phyloP scores from a whole-genome alignment of 2,329 filamentous ascomycete species.

The Exophiala oligosperma region DNA sequence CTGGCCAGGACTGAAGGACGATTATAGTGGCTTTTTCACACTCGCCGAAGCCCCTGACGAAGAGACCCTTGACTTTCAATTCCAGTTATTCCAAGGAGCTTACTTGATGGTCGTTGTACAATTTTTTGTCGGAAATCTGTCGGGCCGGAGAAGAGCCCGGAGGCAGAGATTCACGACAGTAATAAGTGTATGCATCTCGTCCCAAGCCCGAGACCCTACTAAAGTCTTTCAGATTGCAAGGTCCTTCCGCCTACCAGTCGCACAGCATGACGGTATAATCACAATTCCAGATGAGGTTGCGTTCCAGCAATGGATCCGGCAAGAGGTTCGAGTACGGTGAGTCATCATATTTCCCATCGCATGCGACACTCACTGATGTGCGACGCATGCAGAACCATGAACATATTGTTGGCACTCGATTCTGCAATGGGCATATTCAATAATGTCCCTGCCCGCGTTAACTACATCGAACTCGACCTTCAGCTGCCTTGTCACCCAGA shows the following conservation, averaged over 20 bases:
- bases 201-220: not conserved
- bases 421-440: conserved; percentile 48
- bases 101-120: conserved; percentile 44
- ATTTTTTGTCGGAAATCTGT: conserved; percentile 45
- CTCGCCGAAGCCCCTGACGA: conserved; percentile 28
- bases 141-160: conserved; percentile 44
- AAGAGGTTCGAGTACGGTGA: conserved; percentile 45
- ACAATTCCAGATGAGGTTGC: conserved; percentile 34
- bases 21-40: conserved; percentile 43
- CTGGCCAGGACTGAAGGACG: conserved; percentile 31
- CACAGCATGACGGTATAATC: conserved; percentile 39
- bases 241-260: conserved; percentile 39
- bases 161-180: conserved; percentile 44
- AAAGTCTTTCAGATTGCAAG: conserved; percentile 38
- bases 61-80: conserved; percentile 36
- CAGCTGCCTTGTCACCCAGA: conserved; percentile 44
- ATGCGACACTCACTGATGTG: not conserved
- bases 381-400: conserved; percentile 37
- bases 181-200: conserved; percentile 36
- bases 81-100: conserved; percentile 45
- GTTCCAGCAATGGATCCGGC: conserved; percentile 42
- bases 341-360: conserved; percentile 1
- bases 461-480: conserved; percentile 42
- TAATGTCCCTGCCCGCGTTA: conserved; percentile 45
- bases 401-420: conserved; percentile 43